Evolutionary conservation across 495 filamentous ascomycete genomes (phyloP), one percentile per base, ranked within the genome.

Genomic region (Baudoinia panamericana): DNA sequence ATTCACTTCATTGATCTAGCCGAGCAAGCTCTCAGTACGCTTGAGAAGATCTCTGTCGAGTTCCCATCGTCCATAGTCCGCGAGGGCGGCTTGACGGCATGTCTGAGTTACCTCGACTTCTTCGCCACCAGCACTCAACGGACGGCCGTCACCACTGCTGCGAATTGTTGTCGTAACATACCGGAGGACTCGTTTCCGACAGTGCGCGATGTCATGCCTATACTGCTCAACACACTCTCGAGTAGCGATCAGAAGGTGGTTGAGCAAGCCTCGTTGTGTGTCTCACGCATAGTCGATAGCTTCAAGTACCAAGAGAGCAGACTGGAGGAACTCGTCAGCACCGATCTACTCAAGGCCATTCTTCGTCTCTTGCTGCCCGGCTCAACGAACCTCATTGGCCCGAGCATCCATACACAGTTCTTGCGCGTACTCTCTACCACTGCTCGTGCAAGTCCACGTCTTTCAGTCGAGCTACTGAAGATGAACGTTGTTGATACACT

Each of bases 401-500:
- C 86, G 3, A 84, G 84, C 57, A 93, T 99, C 27, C 92, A 99
- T 57, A 99, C 92, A 1, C 85, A 94, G 54, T 96, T 99, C 54
- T 72, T 99, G 4, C 73, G 85, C 8, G 86, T 95, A 5, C 63
- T 99, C 8, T 79, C 86, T 8, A 86, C 90, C 48, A 84, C 77
- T 3, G 84, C 86, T 10, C 82, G 80, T 39, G 84, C 84, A 3
- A 96, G 92, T 56, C 83, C 92, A 21, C 71, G 67, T 5, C 62
- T 95, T 30, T 93, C 92, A 11, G 81, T 82, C 13, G 88, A 93
- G 51, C 68, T 99, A 10, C 76, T 99, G 56, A 92, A 86, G 63
- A 84, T 95, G 80, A 84, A 93, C 53, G 81, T 99, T 30, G 90
- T 96, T 13, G 90, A 99, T 56, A 99, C 90, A 1, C 70, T 99